These are phyloP conservation scores for Lagerstroemia speciosa DNA, from an alignment of 345 rosid species.

Conservation along the genomic window DNA sequence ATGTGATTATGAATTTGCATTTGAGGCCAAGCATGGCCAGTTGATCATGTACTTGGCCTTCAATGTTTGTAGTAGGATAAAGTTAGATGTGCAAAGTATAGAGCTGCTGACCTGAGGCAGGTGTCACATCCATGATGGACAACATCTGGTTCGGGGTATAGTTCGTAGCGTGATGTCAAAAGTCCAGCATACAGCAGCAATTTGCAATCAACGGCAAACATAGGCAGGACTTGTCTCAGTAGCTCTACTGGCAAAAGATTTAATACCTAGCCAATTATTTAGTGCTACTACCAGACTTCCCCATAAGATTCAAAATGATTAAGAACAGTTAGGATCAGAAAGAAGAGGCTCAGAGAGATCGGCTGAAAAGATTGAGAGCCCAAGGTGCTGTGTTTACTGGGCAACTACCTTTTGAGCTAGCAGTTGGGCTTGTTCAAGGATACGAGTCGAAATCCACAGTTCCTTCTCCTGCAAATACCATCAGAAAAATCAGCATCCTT, in stretches of 20 bases:
- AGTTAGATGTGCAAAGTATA: too few relatives aligned
- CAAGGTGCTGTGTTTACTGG: neutral
- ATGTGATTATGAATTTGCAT: too few relatives aligned
- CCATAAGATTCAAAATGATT: neutral
- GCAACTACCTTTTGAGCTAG: neutral
- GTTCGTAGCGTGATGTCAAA: too few relatives aligned
- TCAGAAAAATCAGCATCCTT: neutral
- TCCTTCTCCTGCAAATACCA: neutral
- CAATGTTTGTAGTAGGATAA: too few relatives aligned
- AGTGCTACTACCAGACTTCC: neutral
- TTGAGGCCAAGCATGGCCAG: too few relatives aligned
- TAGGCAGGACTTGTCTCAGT: neutral
- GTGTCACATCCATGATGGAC: too few relatives aligned
- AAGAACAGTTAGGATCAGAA: neutral
- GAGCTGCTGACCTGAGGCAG: too few relatives aligned
- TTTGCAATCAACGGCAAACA: too few relatives aligned
- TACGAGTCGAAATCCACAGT: neutral
- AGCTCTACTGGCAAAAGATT: neutral
- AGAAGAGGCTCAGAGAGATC: neutral
- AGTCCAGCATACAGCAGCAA: too few relatives aligned
- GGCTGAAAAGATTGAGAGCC: neutral
- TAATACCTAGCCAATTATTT: neutral
- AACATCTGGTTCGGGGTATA: too few relatives aligned
- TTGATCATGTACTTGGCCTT: too few relatives aligned
- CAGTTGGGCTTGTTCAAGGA: neutral